A percentile compares a stretch with the other conserved stretches of the same genome.
phyloP scores from a whole-genome alignment of 1,139 yeast genomes.

The Pichia terricola region DNA sequence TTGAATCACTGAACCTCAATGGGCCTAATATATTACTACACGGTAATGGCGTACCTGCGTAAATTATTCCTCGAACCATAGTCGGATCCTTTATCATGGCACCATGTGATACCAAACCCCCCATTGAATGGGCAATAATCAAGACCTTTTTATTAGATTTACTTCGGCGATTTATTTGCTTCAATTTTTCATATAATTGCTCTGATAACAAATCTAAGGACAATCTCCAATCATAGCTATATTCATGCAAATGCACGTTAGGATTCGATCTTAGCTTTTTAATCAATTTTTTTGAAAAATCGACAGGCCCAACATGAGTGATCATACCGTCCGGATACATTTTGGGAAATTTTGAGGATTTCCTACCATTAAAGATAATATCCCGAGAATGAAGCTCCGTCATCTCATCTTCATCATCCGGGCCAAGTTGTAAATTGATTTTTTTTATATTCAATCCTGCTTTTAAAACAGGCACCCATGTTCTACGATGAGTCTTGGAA shows the following conservation, averaged over 20 bases:
- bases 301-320: slow-evolving; percentile 81
- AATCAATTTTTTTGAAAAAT: slow-evolving; percentile 56
- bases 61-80: slow-evolving; percentile 61
- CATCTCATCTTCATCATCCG: slow-evolving; percentile 50
- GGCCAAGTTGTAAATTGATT: slow-evolving; percentile 64
- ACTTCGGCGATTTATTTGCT: slow-evolving; percentile 27
- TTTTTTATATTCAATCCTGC: slow-evolving; percentile 73
- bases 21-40: slow-evolving; percentile 87
- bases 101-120: slow-evolving; percentile 77
- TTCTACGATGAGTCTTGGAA: slow-evolving; percentile 48
- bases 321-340: slow-evolving; percentile 72
- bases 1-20: slow-evolving; percentile 69
- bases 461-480: slow-evolving; percentile 75
- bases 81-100: slow-evolving; percentile 61
- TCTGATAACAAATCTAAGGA: slow-evolving; percentile 48
- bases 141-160: slow-evolving; percentile 38
- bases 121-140: slow-evolving; percentile 88
- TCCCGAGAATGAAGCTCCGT: slow-evolving; percentile 18
- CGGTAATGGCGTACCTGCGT: slow-evolving; percentile 77
- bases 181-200: slow-evolving; percentile 40
- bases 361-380: background rate
- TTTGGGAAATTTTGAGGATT: slow-evolving; percentile 30
- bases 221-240: slow-evolving; percentile 89
- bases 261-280: slow-evolving; percentile 48
- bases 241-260: slow-evolving; percentile 56